phyloP scores from a whole-genome alignment of 257 asterid species.

The Ocimum tenuiflorum region DNA sequence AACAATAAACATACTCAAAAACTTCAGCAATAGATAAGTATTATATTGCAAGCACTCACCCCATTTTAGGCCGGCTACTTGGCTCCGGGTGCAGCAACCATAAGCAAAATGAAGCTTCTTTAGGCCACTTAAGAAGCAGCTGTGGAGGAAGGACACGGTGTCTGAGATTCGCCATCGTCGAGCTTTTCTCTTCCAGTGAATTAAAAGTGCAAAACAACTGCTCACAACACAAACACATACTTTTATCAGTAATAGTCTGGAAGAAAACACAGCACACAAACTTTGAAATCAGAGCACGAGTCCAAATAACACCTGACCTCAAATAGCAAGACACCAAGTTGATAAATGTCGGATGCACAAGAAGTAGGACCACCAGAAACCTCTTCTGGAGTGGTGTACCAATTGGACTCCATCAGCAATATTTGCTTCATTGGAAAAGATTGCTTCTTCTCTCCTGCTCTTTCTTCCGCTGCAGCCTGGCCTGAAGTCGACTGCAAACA shows the following conservation, averaged over 20 bases:
- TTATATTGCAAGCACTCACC: conserved; percentile 33
- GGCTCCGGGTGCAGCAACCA: conserved; percentile 97
- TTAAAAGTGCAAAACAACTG: conserved; percentile 69
- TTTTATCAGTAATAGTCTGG: neutral
- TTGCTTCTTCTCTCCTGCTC: conserved; percentile 45
- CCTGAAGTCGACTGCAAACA: conserved; percentile 30
- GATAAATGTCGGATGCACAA: conserved; percentile 81
- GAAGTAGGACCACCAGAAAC: conserved; percentile 41
- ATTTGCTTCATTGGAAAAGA: conserved; percentile 79
- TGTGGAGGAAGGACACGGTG: conserved; percentile 95
- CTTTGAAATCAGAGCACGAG: too few relatives aligned
- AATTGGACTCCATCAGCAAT: conserved; percentile 69
- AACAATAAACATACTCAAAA: neutral
- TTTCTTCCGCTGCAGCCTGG: conserved; percentile 23
- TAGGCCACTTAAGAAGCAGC: conserved; percentile 91
- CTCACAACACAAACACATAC: conserved; percentile 22
- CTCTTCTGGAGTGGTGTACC: conserved; percentile 88
- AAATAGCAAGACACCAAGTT: conserved; percentile 87
- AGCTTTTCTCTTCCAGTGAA: conserved; percentile 54
- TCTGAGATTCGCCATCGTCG: conserved; percentile 74
- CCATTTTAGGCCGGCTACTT: conserved; percentile 67
- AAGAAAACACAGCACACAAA: too few relatives aligned
- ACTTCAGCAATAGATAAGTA: neutral
- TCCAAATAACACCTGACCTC: conserved; percentile 41
- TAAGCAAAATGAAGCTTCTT: conserved; percentile 93